phyloP scores from a whole-genome alignment of 768 basidiomycete genomes.

The Hypholoma sublateritium region DNA sequence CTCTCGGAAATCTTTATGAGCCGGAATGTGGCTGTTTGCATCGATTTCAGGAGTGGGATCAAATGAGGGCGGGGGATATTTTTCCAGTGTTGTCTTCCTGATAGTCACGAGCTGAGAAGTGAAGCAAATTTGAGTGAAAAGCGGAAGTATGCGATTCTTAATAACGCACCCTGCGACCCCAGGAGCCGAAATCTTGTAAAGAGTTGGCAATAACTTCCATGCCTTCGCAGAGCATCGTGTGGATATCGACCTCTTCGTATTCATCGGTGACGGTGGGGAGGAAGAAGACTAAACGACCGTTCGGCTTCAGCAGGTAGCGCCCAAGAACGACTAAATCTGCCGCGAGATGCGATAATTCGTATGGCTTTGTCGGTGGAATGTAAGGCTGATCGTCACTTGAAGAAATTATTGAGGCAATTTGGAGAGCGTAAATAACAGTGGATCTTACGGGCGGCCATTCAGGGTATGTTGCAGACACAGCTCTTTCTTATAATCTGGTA shows the following conservation, averaged over 20 bases:
- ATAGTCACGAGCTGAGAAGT: constrained; percentile 81
- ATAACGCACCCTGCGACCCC: constrained; percentile 78
- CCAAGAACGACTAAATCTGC: constrained; percentile 79
- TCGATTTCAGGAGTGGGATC: constrained; percentile 24
- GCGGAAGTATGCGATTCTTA: not conserved
- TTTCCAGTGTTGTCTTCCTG: constrained; percentile 55
- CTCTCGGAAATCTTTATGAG: constrained; percentile 86
- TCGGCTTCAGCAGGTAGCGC: constrained; percentile 80
- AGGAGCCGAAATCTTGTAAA: constrained; percentile 90
- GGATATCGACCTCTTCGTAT: constrained; percentile 85
- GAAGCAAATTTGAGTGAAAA: not conserved
- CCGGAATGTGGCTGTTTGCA: constrained; percentile 53
- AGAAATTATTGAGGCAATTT: not conserved
- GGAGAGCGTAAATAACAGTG: not conserved
- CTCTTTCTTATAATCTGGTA: constrained; percentile 36
- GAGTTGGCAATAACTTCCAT: constrained; percentile 90
- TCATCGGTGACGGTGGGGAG: constrained; percentile 90
- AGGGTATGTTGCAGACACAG: constrained; percentile 37
- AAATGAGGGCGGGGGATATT: constrained; percentile 57
- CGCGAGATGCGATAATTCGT: constrained; percentile 85
- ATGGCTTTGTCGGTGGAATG: constrained; percentile 88
- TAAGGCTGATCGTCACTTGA: constrained; percentile 65
- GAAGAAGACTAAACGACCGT: constrained; percentile 93
- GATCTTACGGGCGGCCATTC: constrained; percentile 44
- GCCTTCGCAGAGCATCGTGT: constrained; percentile 75